phyloP scores from a whole-genome alignment of 352 stramenopile species.

The Globisporangium viniferum region DNA sequence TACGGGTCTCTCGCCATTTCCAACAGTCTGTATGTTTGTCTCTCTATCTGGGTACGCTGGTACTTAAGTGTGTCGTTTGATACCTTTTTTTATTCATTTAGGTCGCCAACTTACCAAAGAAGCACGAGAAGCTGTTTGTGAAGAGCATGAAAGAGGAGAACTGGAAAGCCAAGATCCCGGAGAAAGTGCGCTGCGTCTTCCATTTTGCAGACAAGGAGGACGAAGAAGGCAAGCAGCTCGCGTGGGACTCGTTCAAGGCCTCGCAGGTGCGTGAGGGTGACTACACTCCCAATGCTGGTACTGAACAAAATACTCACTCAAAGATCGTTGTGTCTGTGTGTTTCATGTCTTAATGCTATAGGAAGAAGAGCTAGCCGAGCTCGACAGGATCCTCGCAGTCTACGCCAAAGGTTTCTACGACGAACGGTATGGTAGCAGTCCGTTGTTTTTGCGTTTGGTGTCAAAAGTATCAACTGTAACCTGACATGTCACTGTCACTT shows the following conservation, averaged over 20 bases:
- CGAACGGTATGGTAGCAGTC: slow-evolving; percentile 26
- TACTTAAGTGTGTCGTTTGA: background rate
- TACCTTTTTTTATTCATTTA: slow-evolving; percentile 15
- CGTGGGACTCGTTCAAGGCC: slow-evolving; percentile 61
- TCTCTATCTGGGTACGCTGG: background rate
- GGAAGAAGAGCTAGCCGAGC: slow-evolving; percentile 57
- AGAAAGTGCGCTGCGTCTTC: slow-evolving; percentile 75
- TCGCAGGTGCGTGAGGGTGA: slow-evolving; percentile 38
- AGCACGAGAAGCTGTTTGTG: slow-evolving; percentile 47
- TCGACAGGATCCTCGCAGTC: slow-evolving; percentile 53
- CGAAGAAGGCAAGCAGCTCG: slow-evolving; percentile 46
- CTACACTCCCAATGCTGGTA: background rate
- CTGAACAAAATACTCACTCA: background rate
- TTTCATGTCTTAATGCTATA: slow-evolving; percentile 1
- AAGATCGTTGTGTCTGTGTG: background rate
- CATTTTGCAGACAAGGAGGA: slow-evolving; percentile 66
- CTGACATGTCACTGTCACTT: background rate
- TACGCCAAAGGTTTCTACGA: slow-evolving; percentile 75
- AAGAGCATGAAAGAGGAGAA: slow-evolving; percentile 55
- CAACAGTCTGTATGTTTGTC: no score
- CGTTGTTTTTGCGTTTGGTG: slow-evolving; percentile 2
- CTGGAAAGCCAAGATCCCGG: slow-evolving; percentile 67
- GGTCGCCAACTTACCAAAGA: slow-evolving; percentile 65
- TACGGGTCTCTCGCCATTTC: slow-evolving; percentile 17
- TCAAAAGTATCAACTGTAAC: background rate